Conservation (phyloP, 2,329 filamentous ascomycete genomes). For the Alternaria solani region DNA sequence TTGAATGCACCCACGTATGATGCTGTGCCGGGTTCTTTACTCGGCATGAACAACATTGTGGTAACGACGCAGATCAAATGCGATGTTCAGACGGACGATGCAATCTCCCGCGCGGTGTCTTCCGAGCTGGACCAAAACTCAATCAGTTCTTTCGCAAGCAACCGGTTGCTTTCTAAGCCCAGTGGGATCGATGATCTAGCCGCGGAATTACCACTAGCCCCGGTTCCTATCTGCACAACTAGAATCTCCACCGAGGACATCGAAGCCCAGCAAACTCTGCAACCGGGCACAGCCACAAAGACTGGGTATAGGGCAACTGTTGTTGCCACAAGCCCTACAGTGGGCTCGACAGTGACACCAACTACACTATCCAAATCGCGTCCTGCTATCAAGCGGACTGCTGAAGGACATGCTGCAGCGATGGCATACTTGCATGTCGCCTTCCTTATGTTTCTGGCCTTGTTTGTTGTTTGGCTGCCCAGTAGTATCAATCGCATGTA, state of each 20-base stretch:
- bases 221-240: background rate
- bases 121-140: conserved; percentile 28
- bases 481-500: conserved; percentile 74
- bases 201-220: background rate
- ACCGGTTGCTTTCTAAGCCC: conserved; percentile 16
- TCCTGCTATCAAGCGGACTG: conserved; percentile 3
- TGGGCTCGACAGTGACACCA: background rate
- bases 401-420: conserved; percentile 60
- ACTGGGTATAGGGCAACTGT: conserved; percentile 19
- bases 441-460: conserved; percentile 74
- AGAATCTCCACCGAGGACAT: background rate
- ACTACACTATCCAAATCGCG: conserved; percentile 1
- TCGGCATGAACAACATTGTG: conserved; percentile 52
- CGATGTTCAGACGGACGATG: conserved; percentile 58
- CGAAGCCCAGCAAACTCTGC: conserved; percentile 7
- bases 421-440: conserved; percentile 76
- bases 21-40: conserved; percentile 56
- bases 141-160: conserved; percentile 44
- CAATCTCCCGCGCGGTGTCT: conserved; percentile 10
- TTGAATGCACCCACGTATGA: conserved; percentile 4
- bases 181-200: background rate
- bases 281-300: background rate
- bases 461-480: conserved; percentile 78
- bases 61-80: conserved; percentile 70
- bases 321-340: conserved; percentile 10